phyloP scores from a whole-genome alignment of 2,329 filamentous ascomycete species.

The Monascus ruber region DNA sequence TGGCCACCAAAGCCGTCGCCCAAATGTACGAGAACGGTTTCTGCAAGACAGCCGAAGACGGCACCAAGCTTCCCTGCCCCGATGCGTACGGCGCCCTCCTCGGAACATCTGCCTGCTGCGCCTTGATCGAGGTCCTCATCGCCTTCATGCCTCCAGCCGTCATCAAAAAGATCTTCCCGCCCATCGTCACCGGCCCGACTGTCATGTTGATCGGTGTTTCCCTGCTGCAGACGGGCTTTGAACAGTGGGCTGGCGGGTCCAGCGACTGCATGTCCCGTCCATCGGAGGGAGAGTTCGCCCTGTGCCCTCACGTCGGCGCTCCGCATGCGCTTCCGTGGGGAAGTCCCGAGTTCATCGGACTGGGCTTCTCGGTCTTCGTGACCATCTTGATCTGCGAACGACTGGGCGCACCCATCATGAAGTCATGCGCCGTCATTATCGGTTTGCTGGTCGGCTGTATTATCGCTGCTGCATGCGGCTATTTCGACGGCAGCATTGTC shows the following conservation, averaged over 20 bases:
- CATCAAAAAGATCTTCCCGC: slow-evolving; percentile 46
- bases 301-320: slow-evolving; percentile 49
- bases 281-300: slow-evolving; percentile 33
- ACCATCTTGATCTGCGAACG: slow-evolving; percentile 72
- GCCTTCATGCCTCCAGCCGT: slow-evolving; percentile 41
- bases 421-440: slow-evolving; percentile 63
- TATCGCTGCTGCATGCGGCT: slow-evolving; percentile 65
- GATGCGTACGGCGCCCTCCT: slow-evolving; percentile 56
- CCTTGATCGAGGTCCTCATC: slow-evolving; percentile 49
- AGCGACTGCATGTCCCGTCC: slow-evolving; percentile 35
- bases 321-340: slow-evolving; percentile 48
- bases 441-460: slow-evolving; percentile 67
- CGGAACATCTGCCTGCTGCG: slow-evolving; percentile 41
- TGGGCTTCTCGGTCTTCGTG: slow-evolving; percentile 69
- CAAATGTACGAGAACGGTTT: slow-evolving; percentile 56
- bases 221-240: slow-evolving; percentile 51
- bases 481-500: slow-evolving; percentile 65
- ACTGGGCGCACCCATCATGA: slow-evolving; percentile 76
- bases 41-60: slow-evolving; percentile 46
- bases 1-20: slow-evolving; percentile 48
- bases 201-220: slow-evolving; percentile 57
- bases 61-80: slow-evolving; percentile 50
- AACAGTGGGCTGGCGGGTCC: slow-evolving; percentile 57
- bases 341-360: slow-evolving; percentile 43
- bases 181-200: slow-evolving; percentile 56